These are phyloP conservation scores for Aspergillus carbonarius DNA, from an alignment of 2,329 filamentous ascomycete genomes.

Conservation along the genomic window DNA sequence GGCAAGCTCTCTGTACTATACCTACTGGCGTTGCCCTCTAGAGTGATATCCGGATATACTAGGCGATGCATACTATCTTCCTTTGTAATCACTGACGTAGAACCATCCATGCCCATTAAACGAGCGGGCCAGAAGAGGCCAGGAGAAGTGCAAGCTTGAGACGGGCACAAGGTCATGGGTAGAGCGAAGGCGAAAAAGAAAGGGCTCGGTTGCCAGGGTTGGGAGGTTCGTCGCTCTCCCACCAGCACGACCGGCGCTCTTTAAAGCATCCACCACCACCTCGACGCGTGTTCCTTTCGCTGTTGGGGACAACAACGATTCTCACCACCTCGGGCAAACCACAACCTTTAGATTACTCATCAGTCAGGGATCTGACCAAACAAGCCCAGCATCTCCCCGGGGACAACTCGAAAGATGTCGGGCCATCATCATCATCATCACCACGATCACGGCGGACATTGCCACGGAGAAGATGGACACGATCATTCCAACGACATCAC, in stretches of 20 bases:
- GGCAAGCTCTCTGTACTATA: not conserved
- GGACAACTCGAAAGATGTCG: slow-evolving; percentile 28
- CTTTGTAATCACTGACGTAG: not conserved
- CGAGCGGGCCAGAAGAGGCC: not conserved
- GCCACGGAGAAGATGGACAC: slow-evolving; percentile 60
- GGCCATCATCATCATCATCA: slow-evolving; percentile 40
- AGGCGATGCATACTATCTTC: not conserved
- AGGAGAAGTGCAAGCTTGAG: no score
- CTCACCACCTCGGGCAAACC: not conserved
- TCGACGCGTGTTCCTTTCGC: not conserved
- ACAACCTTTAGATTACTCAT: no score
- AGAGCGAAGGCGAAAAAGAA: no score
- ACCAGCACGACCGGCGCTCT: no score
- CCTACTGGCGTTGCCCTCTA: not conserved
- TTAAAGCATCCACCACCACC: not conserved
- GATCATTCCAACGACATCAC: slow-evolving; percentile 92
- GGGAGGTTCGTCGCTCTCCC: no score
- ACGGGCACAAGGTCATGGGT: no score
- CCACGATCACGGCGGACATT: slow-evolving; percentile 45
- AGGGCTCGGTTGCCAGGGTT: no score
- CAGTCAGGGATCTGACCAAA: not conserved
- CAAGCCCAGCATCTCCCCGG: not conserved
- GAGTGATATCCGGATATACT: not conserved
- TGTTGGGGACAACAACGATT: not conserved
- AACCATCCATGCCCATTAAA: not conserved